These are phyloP conservation scores for Ananas comosus DNA, from an alignment of 176 grass and related monocot species.

Conservation along the genomic window DNA sequence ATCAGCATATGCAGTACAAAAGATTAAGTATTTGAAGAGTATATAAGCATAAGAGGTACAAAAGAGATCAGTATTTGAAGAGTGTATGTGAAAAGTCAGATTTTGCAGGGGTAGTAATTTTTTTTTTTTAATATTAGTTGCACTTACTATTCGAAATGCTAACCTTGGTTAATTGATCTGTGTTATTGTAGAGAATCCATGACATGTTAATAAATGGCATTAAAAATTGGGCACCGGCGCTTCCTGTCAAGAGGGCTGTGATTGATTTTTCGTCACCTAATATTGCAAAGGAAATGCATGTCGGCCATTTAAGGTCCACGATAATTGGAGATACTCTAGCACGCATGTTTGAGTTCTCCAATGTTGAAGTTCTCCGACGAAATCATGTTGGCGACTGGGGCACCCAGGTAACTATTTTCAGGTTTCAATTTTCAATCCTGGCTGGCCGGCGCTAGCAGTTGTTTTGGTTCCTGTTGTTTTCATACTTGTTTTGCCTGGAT, in stretches of 20 bases:
- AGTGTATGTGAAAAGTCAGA: no score
- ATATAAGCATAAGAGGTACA: no score
- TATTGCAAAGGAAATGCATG: slow-evolving; percentile 99
- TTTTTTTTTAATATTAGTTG: neutral
- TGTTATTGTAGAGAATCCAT: slow-evolving; percentile 59
- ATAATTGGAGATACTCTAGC: slow-evolving; percentile 91
- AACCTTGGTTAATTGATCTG: neutral
- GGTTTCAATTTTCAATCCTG: neutral
- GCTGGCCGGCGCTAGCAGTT: no score
- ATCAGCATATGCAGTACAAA: no score
- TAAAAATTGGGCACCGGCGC: slow-evolving; percentile 67
- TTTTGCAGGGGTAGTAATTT: neutral
- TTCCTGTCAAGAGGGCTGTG: slow-evolving; percentile 56
- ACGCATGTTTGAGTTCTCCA: slow-evolving; percentile 93
- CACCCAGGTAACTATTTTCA: slow-evolving; percentile 54
- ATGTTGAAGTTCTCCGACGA: slow-evolving; percentile 74
- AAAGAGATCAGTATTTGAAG: no score
- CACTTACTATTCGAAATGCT: neutral
- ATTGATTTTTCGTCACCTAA: slow-evolving; percentile 95
- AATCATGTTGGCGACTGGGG: slow-evolving; percentile 99
- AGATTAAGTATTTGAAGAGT: no score
- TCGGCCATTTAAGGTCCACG: slow-evolving; percentile 83
- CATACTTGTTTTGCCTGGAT: neutral
- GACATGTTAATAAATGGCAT: slow-evolving; percentile 83
- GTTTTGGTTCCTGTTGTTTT: no score